Evolutionary conservation across 495 filamentous ascomycete species (phyloP), one percentile per base, ranked within the genome.

Genomic region (Aspergillus asperescens): DNA sequence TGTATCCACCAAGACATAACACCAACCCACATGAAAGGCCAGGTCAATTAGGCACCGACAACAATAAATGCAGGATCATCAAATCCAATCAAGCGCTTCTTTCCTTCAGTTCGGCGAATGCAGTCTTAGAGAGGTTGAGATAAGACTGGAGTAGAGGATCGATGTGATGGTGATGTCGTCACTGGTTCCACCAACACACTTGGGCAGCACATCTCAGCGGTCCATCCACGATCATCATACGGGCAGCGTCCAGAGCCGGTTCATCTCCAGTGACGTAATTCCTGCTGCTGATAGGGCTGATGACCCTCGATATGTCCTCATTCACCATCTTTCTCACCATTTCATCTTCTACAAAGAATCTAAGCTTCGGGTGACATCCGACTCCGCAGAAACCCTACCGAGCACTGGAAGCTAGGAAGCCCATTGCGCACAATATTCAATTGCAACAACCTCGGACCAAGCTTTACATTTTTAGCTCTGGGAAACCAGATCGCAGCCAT

Each of bases 101-200:
- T 7, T 27, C 19, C 27, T 28, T 32, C 18, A 4, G 20, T 12
- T 20, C 29, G 29, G 28, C 24, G 19, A 47, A 47, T 7, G 44
- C 44, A 47, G 44, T 29, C 44, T 47, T 31, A 35, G 39, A 24
- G 28, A 46, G 41, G 15, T 31, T 25, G 25, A 19, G 20, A 27
- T n/a, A n/a, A n/a, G n/a, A 22, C 38, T 38, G 25, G 24, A 43
- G 38, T 15, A 16, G 15, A 19, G 42, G 19, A 16, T 31, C 4
- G 16, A 25, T 38, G 7, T n/a, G 25, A 39, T 46, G 50, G 50
- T 53, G 50, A 46, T 43, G 46, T 47, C 51, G 47, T 54, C 51
- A 32, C 43, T 39, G 18, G 32, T 51, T 5, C 23, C 24, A 25
- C 20, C 2, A 15, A 32, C 12, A 9, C n/a, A n/a, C n/a, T n/a